Base-by-base conservation (phyloP, 2,329 filamentous ascomycete genomes). In the Hymenoscyphus fraxineus region DNA sequence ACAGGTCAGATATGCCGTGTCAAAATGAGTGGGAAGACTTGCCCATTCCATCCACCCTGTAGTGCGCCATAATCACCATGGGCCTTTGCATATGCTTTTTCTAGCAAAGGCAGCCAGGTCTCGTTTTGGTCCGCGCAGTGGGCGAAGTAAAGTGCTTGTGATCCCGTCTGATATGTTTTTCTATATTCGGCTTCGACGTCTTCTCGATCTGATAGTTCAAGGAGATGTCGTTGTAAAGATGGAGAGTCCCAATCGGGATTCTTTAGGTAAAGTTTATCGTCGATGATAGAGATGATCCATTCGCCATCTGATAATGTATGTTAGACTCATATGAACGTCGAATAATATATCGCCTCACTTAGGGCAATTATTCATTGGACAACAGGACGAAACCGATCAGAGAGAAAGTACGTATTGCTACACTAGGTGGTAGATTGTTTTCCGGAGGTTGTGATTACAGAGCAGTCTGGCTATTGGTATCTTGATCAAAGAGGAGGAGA, bases 231-330 rank as follows among this genome's bases (percentile, higher is more conserved):
- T 73, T 93, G 89, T 74, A 90, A 83, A 60, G 90, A 88, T 0
- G 87, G 88, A 40, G 91, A 90, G 69, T 96, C 91, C 79, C 92
- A 96, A 73, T 90, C 89, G 4, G 91, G 89, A 1, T 90, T 91
- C 65, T 88, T 91, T 19, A 96, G 83, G 75, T 91, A 96, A 2
- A 97, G 82, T 77, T 96, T 96, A 76, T 97, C 93, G 73, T 97
- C 93, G 65, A 97, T 87, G 67, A 97, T 93, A 64, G 91, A 93
- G 71, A 93, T 92, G 64, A 94, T 90, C 93, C 92, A 97, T 77
- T 95, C 91, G 61, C 92, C 92, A 72, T 96, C 92, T 71, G 32
- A 12, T 13, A 31, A 1, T 38, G 44, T 27, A 44, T 64, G 31
- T 58, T 58, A 58, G 56, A 40, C 38, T 12, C 12, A 27, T 27